Base-by-base conservation (phyloP, 2,329 filamentous ascomycete genomes). In the Monosporascus sp. region DNA sequence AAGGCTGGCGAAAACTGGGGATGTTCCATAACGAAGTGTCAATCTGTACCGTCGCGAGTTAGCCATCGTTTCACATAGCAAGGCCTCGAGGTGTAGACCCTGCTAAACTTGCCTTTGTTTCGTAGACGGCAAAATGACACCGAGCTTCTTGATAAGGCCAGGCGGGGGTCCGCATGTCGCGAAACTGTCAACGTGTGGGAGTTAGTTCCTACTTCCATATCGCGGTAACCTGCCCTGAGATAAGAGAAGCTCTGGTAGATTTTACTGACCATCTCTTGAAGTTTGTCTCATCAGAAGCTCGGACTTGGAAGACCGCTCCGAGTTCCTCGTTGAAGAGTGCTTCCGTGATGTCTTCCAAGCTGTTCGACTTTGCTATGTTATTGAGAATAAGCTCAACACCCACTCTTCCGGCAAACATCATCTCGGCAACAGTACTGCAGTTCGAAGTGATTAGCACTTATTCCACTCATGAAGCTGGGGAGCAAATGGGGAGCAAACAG, bases 381-480 rank as follows among this genome's bases (percentile, higher is more conserved):
- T 97, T 92, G 53, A 97, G 77, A 78, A 90, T 88, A 55, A 97
- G 78, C 61, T 95, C 89, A 31, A 91, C 81, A 56, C 93, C 94
- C 65, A 90, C 95, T 52, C 92, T 88, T 27, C 94, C 94, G 34
- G 94, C 93, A 69, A 97, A 97, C 84, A 96, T 95, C 94, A 97
- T 97, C 73, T 99, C 94, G 3, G 86, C 90, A 36, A 97, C 75
- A 6, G 93, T 92, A 1, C 31, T 34, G 31, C 31, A 34, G 31
- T 14, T 34, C 31, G 31, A 34, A 5, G 31, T 34, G 31, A 34
- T 34, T 34, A 34, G 31, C 9, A 14, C 9, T 14, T 34, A 34
- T 34, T 14, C 4, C 9, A 34, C 31, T 34, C 31, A 14, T 34
- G 31, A 34, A 11, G 31, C 31, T 34, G 9, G 31, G 31, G 31